Conservation (phyloP, 2,329 filamentous ascomycete species). For the Sphaerulina vaccinii region DNA sequence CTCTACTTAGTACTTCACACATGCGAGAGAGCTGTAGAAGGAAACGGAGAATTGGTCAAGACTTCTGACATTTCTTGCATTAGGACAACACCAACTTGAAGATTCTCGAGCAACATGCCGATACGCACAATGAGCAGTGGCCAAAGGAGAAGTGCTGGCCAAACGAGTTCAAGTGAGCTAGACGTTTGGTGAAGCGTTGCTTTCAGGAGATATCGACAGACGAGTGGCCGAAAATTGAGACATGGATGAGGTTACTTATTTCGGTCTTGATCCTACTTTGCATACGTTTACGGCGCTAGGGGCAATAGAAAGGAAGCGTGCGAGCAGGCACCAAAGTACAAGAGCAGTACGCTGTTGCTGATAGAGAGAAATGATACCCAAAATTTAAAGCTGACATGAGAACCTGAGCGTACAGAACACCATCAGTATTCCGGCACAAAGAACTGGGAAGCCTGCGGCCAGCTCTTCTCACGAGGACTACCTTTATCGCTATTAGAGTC, state of each 20-base stretch:
- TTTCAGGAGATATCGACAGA: not conserved
- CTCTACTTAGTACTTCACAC: not conserved
- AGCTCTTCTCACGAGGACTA: not conserved
- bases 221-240: not conserved
- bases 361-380: too few species aligned
- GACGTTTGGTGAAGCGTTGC: not conserved
- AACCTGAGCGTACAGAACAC: too few species aligned
- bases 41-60: too few species aligned
- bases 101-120: constrained; percentile 55
- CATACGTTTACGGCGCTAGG: too few species aligned
- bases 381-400: too few species aligned
- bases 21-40: too few species aligned
- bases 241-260: not conserved
- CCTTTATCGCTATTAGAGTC: not conserved
- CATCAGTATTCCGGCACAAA: too few species aligned
- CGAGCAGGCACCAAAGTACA: too few species aligned
- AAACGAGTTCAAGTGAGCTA: constrained; percentile 33
- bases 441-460: constrained; percentile 4
- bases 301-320: too few species aligned
- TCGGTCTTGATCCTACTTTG: not conserved
- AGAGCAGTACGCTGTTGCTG: too few species aligned
- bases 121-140: constrained; percentile 54
- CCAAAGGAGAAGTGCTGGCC: constrained; percentile 61
- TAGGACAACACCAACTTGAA: constrained; percentile 51
- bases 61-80: not conserved